A percentile compares a stretch with the other conserved stretches of the same genome.
phyloP scores from a whole-genome alignment of 345 rosid genomes.

The Kernera saxatilis region DNA sequence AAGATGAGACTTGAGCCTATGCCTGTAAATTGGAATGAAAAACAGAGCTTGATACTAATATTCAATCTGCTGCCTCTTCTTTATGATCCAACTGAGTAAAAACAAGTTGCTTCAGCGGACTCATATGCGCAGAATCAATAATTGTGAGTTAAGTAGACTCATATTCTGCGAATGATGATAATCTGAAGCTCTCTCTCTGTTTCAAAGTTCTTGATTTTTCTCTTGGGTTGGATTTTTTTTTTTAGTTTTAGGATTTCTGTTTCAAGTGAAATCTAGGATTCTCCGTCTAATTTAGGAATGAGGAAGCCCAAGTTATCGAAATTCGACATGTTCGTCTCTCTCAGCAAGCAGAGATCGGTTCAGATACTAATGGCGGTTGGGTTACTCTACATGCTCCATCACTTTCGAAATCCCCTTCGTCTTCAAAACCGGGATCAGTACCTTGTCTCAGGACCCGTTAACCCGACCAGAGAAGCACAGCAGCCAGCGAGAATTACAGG shows the following conservation, averaged over 20 bases:
- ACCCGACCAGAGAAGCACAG: constrained; percentile 42
- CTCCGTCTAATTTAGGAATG: constrained; percentile 4
- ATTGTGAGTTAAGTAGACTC: neutral
- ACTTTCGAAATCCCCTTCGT: constrained; percentile 67
- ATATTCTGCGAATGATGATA: neutral
- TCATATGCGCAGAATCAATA: neutral
- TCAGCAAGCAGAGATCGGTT: constrained; percentile 51
- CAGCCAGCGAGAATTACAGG: constrained; percentile 43
- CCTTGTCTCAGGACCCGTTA: constrained; percentile 44
- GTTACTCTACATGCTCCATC: constrained; percentile 48
- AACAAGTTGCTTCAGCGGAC: neutral
- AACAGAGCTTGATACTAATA: neutral
- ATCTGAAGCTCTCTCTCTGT: neutral
- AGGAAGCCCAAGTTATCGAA: constrained; percentile 28
- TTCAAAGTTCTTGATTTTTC: too few relatives aligned
- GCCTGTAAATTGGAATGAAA: neutral
- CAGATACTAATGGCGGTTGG: constrained; percentile 54
- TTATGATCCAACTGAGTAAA: neutral
- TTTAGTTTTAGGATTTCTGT: too few relatives aligned
- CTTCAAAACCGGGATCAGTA: constrained; percentile 37
- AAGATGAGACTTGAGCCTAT: neutral
- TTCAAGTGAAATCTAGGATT: too few relatives aligned
- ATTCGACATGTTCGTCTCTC: constrained; percentile 37
- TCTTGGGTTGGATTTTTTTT: too few relatives aligned
- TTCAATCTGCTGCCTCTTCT: neutral